phyloP scores from a whole-genome alignment of 768 basidiomycete species.

The Lactarius psammicola region DNA sequence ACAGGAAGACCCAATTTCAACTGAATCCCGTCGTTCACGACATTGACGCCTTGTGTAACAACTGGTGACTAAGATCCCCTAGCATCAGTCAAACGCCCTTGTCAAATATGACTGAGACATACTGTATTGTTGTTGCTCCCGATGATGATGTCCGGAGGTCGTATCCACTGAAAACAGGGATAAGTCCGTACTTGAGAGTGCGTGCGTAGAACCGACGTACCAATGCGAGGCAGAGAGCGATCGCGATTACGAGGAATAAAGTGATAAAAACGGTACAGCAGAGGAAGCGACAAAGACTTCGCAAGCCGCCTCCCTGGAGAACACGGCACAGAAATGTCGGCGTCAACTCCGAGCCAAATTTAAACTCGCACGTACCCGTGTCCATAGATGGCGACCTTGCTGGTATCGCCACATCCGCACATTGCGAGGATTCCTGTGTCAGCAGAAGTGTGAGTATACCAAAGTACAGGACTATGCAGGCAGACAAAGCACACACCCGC shows the following conservation, averaged over 20 bases:
- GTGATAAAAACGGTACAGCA: conserved; percentile 70
- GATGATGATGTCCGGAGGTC: conserved; percentile 66
- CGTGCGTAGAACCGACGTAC: conserved; percentile 42
- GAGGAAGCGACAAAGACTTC: conserved; percentile 67
- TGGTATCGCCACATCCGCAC: conserved; percentile 25
- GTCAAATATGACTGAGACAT: conserved; percentile 42
- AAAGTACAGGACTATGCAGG: neutral
- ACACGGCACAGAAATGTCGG: conserved; percentile 37
- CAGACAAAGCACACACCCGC: conserved; percentile 9
- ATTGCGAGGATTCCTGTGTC: conserved; percentile 14
- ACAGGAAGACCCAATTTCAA: conserved; percentile 24
- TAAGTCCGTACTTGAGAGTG: conserved; percentile 12
- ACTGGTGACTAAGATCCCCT: neutral
- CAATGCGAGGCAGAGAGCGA: conserved; percentile 63
- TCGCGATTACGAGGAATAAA: conserved; percentile 62
- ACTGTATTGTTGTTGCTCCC: conserved; percentile 44
- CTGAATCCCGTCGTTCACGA: conserved; percentile 22
- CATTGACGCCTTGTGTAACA: conserved; percentile 8
- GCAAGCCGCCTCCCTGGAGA: conserved; percentile 56
- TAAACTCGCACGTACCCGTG: conserved; percentile 16
- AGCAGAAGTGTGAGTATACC: neutral
- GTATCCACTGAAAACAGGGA: conserved; percentile 57
- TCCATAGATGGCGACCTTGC: conserved; percentile 27
- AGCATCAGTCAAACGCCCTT: neutral
- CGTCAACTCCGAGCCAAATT: neutral